These are phyloP conservation scores for Beauveria caledonica DNA, from an alignment of 2,329 filamentous ascomycete species.

Conservation along the genomic window DNA sequence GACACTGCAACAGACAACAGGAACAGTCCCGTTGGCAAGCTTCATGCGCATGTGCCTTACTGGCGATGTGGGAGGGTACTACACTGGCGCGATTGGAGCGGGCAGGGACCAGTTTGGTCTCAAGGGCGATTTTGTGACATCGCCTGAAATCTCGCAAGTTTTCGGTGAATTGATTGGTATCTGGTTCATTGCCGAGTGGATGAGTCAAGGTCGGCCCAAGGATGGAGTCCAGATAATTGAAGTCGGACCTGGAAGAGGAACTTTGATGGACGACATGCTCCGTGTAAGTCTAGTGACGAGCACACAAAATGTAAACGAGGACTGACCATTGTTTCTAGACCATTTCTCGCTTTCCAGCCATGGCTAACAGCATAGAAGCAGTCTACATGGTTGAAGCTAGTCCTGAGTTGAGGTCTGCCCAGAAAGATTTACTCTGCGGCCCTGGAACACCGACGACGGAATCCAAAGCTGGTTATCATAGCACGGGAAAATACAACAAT, in stretches of 20 bases:
- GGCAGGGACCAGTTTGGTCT: conserved; percentile 83
- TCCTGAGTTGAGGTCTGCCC: conserved; percentile 62
- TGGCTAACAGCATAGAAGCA: conserved; percentile 70
- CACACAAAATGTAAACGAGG: not conserved
- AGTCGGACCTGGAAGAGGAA: conserved; percentile 87
- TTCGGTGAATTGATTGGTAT: conserved; percentile 92
- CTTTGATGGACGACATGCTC: conserved; percentile 93
- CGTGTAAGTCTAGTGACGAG: conserved; percentile 47
- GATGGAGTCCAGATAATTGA: conserved; percentile 83
- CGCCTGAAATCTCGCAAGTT: conserved; percentile 92
- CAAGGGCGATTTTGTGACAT: conserved; percentile 93
- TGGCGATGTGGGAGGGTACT: conserved; percentile 84
- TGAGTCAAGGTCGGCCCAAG: conserved; percentile 70
- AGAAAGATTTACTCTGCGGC: conserved; percentile 76
- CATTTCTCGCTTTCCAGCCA: conserved; percentile 70
- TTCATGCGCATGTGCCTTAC: conserved; percentile 99
- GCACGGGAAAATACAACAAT: conserved; percentile 64
- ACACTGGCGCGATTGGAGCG: conserved; percentile 63
- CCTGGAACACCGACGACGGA: conserved; percentile 57
- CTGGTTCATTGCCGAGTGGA: conserved; percentile 96
- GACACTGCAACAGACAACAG: conserved; percentile 50
- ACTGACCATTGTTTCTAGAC: conserved; percentile 47
- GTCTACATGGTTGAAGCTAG: conserved; percentile 96
- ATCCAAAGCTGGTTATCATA: conserved; percentile 64
- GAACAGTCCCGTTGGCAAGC: conserved; percentile 81